Base-by-base conservation (phyloP, 352 stramenopile species). In the Phytophthora tentaculata region DNA sequence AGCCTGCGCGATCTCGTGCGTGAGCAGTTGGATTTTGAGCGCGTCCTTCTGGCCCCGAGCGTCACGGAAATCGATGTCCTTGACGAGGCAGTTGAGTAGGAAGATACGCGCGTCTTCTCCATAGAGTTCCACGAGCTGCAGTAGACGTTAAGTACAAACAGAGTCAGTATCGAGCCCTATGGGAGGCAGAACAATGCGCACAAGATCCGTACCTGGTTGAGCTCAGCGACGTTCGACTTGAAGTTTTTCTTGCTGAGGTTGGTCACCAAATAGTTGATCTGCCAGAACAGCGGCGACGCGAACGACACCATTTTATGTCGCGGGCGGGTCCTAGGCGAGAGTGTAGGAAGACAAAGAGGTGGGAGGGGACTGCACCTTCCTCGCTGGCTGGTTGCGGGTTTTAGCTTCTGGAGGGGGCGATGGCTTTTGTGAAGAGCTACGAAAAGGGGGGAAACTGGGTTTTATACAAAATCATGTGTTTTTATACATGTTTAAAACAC, bases 181-280 rank as follows among this genome's bases (percentile, higher is more conserved):
- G 32, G 14, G 9, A 61, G 9, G 24, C 80, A 63, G 23, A 58
- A 26, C 13, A 43, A 43, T 43, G 35, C 12, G 13, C 13, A n/a
- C 48, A 67, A 65, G 61, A 69, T 68, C 26, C 13, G 66, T 32
- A 96, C 86, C 90, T 98, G 92, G 66, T 97, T 97, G 52, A 98
- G 83, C 78, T 98, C 92, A 13, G 91, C 89, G 56, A 97, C 90
- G 56, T 93, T 97, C 47, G 88, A 92, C 80, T 97, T 97, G 77
- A 97, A 96, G 76, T 97, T 97, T 62, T 97, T 97, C 83, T 98
- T 98, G 79, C 76, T 97, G 53, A 98, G 84, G 76, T 96, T 97
- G 29, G 86, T 96, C 32, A 98, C 90, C 57, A 98, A 78, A 72
- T 96, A 97, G 66, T 96, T 92, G 67, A 98, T 98, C 79, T 98